Conservation (phyloP, 495 filamentous ascomycete genomes). For the Tuber indicum region DNA sequence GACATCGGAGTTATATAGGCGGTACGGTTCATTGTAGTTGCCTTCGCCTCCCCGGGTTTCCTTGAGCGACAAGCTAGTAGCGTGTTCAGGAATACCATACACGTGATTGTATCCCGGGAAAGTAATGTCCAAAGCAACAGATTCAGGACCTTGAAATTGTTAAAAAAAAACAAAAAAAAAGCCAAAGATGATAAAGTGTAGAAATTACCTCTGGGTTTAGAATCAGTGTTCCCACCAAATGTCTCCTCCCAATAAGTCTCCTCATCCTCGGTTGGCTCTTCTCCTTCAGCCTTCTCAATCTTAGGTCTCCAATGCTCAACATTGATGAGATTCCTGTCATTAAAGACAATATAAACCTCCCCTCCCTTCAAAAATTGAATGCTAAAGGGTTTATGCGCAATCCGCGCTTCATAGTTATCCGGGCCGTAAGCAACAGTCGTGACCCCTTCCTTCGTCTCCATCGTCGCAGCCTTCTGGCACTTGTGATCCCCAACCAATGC, state of each 20-base stretch:
- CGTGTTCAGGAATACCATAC: constrained; percentile 90
- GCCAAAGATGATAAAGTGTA: neutral
- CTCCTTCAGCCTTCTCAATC: constrained; percentile 56
- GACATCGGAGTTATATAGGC: constrained; percentile 91
- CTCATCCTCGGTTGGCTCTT: constrained; percentile 58
- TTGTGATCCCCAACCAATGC: constrained; percentile 72
- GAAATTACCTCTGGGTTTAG: constrained; percentile 64
- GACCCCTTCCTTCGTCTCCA: constrained; percentile 51
- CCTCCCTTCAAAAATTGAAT: constrained; percentile 80
- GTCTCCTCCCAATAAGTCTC: constrained; percentile 95
- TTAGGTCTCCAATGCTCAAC: constrained; percentile 94
- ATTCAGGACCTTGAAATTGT: constrained; percentile 59
- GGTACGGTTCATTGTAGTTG: constrained; percentile 85
- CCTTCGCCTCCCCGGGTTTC: constrained; percentile 82
- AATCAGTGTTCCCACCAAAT: constrained; percentile 89
- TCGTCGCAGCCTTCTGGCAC: constrained; percentile 47
- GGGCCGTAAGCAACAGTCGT: constrained; percentile 80
- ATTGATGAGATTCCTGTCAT: constrained; percentile 79
- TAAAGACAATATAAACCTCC: constrained; percentile 75
- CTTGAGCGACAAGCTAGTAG: constrained; percentile 77
- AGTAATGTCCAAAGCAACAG: constrained; percentile 79
- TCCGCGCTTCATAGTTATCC: constrained; percentile 63
- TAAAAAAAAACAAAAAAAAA: constrained; percentile 14
- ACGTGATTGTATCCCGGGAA: constrained; percentile 90
- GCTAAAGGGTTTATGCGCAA: constrained; percentile 73